Conservation (phyloP, 1,284 basidiomycete species). For the Laetiporus sulphureus region DNA sequence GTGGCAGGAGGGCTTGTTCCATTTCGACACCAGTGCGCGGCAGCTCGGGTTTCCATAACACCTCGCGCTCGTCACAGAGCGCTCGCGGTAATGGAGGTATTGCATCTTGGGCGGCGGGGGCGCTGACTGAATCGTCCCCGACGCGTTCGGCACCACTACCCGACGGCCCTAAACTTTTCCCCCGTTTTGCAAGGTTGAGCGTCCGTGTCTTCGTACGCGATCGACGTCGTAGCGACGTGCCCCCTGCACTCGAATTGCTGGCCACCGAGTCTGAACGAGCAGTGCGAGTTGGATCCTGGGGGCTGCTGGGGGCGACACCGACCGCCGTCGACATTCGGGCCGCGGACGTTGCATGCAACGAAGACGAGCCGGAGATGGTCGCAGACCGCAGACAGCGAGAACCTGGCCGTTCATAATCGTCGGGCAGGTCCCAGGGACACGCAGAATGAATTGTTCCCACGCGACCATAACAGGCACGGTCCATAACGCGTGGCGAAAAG, state of each 20-base stretch:
- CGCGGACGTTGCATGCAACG: constrained; percentile 23
- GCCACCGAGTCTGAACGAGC: constrained; percentile 36
- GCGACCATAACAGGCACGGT: no score
- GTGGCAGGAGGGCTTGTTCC: no score
- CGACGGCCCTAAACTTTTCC: constrained; percentile 16
- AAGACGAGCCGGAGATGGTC: constrained; percentile 7
- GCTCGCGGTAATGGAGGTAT: no score
- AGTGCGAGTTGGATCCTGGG: constrained; percentile 12
- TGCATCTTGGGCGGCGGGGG: no score
- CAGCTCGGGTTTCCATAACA: no score
- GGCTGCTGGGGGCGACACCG: constrained; percentile 11
- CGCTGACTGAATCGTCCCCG: no score
- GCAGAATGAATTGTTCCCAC: no score
- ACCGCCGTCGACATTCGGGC: constrained; percentile 25
- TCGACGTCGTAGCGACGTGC: constrained; percentile 25
- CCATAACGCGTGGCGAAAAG: no score
- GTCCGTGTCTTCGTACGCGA: constrained; percentile 27
- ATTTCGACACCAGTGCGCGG: no score
- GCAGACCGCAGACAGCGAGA: constrained; percentile 4
- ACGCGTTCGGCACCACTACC: no score
- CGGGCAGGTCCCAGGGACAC: not conserved
- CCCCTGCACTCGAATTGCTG: constrained; percentile 33
- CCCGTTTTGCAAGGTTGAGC: constrained; percentile 15
- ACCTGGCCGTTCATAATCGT: not conserved
- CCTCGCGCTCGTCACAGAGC: no score